Conservation (phyloP, 2,329 filamentous ascomycete species). For the Elsinoe perseae region DNA sequence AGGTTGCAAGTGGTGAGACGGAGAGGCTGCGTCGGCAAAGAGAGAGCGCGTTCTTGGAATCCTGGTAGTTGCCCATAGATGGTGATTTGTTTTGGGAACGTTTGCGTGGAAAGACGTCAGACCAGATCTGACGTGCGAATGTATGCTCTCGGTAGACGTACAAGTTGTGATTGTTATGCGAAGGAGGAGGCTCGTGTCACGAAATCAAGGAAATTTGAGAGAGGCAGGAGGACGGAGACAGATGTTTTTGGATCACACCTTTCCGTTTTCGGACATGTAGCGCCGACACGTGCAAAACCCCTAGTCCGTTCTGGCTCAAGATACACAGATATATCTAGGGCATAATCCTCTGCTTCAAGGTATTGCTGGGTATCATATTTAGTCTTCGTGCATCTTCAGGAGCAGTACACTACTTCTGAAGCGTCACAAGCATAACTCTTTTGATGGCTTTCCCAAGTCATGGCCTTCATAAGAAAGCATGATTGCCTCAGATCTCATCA, state of each 20-base stretch:
- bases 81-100: slow-evolving; percentile 22
- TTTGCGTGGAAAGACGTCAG: background rate
- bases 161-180: background rate
- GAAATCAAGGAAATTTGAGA: slow-evolving; percentile 6
- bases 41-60: slow-evolving; percentile 26
- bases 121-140: slow-evolving; percentile 7
- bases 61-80: slow-evolving; percentile 41
- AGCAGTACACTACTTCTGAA: background rate
- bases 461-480: background rate
- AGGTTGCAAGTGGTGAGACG: slow-evolving; percentile 30
- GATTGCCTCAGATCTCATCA: background rate
- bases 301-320: background rate
- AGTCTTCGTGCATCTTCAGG: background rate
- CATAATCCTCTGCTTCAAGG: background rate
- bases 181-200: slow-evolving; percentile 3
- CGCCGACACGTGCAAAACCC: slow-evolving; percentile 4
- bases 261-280: background rate
- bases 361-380: background rate
- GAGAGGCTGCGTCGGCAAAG: slow-evolving; percentile 30
- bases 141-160: background rate
- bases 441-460: background rate
- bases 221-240: slow-evolving; percentile 6
- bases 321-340: background rate
- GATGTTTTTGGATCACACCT: background rate
- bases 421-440: background rate